A percentile compares a stretch with the other conserved stretches of the same genome.
phyloP scores from a whole-genome alignment of 1,139 yeast species.

The Nakaseomyces nivariensis region DNA sequence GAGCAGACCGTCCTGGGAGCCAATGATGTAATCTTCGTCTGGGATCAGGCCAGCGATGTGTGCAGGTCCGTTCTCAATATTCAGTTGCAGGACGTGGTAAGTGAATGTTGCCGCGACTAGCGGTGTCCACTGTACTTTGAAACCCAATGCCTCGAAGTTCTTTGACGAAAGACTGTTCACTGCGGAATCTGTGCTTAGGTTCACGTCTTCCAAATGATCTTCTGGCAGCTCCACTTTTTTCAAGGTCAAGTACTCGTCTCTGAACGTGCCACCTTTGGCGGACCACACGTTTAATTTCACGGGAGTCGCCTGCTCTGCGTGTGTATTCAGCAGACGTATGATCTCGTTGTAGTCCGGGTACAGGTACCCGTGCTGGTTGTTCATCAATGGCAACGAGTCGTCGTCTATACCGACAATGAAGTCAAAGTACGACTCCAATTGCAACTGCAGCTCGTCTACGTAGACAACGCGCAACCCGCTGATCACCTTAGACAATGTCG shows the following conservation, averaged over 20 bases:
- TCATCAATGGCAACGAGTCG: conserved; percentile 51
- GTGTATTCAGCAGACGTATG: conserved; percentile 21
- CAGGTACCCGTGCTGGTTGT: conserved; percentile 29
- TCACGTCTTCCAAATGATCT: conserved; percentile 21
- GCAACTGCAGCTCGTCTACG: conserved; percentile 37
- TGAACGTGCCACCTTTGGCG: conserved; percentile 68
- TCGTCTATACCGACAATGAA: conserved; percentile 71
- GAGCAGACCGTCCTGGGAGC: conserved; percentile 75
- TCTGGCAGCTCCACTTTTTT: conserved; percentile 12
- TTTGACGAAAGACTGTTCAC: not conserved
- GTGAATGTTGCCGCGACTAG: conserved; percentile 68
- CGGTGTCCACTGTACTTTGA: conserved; percentile 70
- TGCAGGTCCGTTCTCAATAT: conserved; percentile 72
- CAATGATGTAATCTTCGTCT: conserved; percentile 80
- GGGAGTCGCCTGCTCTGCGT: conserved; percentile 23
- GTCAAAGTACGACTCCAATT: conserved; percentile 80
- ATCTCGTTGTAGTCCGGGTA: conserved; percentile 32
- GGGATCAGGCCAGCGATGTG: conserved; percentile 75
- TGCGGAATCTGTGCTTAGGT: conserved; percentile 9
- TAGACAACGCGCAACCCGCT: conserved; percentile 49
- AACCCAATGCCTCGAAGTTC: conserved; percentile 41
- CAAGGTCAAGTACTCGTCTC: conserved; percentile 27
- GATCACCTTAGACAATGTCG: conserved; percentile 23
- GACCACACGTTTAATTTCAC: conserved; percentile 70
- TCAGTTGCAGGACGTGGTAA: conserved; percentile 72